Base-by-base conservation (phyloP, 768 basidiomycete genomes). In the Mycena filopes region DNA sequence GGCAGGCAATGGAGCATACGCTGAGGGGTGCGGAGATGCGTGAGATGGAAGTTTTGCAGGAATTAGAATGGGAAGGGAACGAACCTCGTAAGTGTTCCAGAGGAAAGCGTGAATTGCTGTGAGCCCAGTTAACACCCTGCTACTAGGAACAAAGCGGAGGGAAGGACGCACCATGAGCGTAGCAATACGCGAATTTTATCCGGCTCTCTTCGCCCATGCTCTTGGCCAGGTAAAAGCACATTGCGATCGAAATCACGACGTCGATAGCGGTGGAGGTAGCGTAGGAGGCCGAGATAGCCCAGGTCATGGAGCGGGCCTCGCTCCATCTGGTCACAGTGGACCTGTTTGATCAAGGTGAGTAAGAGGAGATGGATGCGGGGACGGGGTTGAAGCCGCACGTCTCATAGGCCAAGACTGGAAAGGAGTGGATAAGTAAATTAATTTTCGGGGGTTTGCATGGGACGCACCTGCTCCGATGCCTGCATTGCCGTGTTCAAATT, bases 191-290 rank as follows among this genome's bases (percentile, higher is more conserved):
- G 76, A 76, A 48, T 78, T 77, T 45, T 77, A 47, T n/a, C 41
- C 60, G 55, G 29, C 57, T 67, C 40, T 74, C 71, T 0, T 57
- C 20, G 11, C 75, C 73, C 62, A 72, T 78, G 60, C 76, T 78
- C 64, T 77, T 77, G 29, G 63, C 54, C 38, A 78, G 72, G 48
- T 78, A 78, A 42, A 46, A 77, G 67, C 76, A 78, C 77, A 78
- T 78, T 1, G 76, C 69, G 20, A 61, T 68, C 23, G 78, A 70
- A 53, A 84, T 81, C 38, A 81, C 65, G 56, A 84, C 82, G 61
- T 85, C 83, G 63, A 83, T 83, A 21, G 77, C 58, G 0, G 84
- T 84, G 5, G 80, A 75, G 0, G 81, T 75, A 1, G 78, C 80
- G 1, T 84, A 71, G 0, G 82, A 82, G n/a, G 79, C 74, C 33